These are phyloP conservation scores for Zygotorulaspora danielsina DNA, from an alignment of 805 yeast species.

Conservation along the genomic window DNA sequence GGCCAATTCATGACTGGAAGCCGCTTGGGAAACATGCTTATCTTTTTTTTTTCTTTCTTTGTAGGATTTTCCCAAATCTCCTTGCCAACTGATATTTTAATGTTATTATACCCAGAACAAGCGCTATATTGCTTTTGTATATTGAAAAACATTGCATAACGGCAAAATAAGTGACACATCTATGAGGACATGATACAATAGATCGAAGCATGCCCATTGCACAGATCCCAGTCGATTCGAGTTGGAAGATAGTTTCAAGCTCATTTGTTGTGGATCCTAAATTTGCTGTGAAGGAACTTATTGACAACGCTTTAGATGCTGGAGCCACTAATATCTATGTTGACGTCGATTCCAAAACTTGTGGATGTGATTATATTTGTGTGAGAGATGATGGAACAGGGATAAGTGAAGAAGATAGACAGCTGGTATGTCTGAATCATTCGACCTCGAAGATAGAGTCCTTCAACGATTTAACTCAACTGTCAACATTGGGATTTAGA, in stretches of 20 bases:
- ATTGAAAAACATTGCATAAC: too few relatives aligned
- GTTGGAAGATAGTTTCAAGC: constrained; percentile 21
- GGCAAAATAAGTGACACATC: too few relatives aligned
- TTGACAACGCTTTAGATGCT: constrained; percentile 43
- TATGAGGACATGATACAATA: too few relatives aligned
- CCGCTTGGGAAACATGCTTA: constrained; percentile 17
- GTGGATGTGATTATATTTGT: constrained; percentile 34
- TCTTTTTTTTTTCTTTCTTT: neutral
- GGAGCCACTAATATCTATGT: constrained; percentile 33
- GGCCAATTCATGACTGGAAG: constrained; percentile 15
- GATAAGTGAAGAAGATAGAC: constrained; percentile 30
- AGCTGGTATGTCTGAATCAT: constrained; percentile 36
- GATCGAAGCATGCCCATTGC: constrained; percentile 18
- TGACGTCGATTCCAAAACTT: constrained; percentile 39
- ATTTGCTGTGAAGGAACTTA: constrained; percentile 39
- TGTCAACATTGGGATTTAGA: constrained; percentile 43
- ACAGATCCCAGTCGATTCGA: constrained; percentile 13
- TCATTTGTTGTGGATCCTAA: constrained; percentile 37
- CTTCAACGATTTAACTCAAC: constrained; percentile 29
- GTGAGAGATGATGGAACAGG: constrained; percentile 45
- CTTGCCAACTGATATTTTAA: too few relatives aligned
- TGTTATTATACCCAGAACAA: too few relatives aligned
- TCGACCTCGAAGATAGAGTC: constrained; percentile 42
- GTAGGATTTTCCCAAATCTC: too few relatives aligned
- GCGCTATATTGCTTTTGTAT: too few relatives aligned